These are phyloP conservation scores for Lophiotrema nucula DNA, from an alignment of 495 filamentous ascomycete genomes.

Conservation along the genomic window DNA sequence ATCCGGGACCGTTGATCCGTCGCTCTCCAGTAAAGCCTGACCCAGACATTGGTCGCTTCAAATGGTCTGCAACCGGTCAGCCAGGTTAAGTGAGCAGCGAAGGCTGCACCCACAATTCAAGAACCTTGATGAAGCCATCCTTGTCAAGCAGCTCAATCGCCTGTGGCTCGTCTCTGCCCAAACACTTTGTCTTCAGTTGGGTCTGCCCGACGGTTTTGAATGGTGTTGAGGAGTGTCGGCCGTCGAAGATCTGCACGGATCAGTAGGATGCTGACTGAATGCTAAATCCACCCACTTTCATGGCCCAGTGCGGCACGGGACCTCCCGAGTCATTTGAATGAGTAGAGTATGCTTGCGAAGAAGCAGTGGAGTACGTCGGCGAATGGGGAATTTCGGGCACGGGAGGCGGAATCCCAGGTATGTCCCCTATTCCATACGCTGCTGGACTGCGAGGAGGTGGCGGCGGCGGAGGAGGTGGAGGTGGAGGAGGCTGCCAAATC, in stretches of 20 bases:
- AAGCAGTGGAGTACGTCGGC: constrained; percentile 35
- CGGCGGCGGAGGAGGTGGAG: constrained; percentile 9
- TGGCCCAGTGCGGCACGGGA: constrained; percentile 52
- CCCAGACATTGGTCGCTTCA: constrained; percentile 50
- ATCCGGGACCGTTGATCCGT: constrained; percentile 58
- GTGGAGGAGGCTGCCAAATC: no score
- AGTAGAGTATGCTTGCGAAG: constrained; percentile 31
- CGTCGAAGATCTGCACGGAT: constrained; percentile 44
- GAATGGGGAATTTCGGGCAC: constrained; percentile 37
- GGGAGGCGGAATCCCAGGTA: constrained; percentile 34
- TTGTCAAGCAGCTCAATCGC: constrained; percentile 43
- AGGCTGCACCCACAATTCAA: constrained; percentile 48
- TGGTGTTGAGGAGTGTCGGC: constrained; percentile 42
- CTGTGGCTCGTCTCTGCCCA: constrained; percentile 45
- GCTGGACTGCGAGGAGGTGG: neutral
- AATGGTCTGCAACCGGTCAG: constrained; percentile 37
- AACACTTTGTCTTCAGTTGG: constrained; percentile 47
- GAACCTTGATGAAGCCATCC: constrained; percentile 39
- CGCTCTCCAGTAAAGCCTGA: constrained; percentile 57
- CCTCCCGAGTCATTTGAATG: constrained; percentile 29
- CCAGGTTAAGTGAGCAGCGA: neutral
- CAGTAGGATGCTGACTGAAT: neutral
- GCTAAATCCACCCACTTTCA: constrained; percentile 16
- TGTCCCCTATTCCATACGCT: constrained; percentile 22
- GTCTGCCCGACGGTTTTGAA: constrained; percentile 39